Base-by-base conservation (phyloP, 1,139 yeast genomes). In the Suhomyces choctaworum region DNA sequence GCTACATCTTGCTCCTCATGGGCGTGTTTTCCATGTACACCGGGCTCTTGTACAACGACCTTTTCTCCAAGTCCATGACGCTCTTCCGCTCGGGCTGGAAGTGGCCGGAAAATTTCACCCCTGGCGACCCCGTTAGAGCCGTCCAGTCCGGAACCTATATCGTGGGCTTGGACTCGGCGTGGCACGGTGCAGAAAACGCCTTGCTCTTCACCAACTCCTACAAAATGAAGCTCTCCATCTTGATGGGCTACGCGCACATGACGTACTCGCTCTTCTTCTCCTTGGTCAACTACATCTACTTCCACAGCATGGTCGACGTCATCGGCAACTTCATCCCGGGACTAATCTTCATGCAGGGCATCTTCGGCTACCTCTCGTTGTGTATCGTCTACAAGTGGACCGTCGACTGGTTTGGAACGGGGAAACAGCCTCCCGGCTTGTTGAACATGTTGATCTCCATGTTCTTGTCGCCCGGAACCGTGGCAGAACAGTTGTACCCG, bases 101-200 rank as follows among this genome's bases (percentile, higher is more conserved):
- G 52, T 84, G 87, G 86, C 62, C 62, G 10, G 86, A 86, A 35
- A 49, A 70, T 25, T 82, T 79, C 56, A 60, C 75, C 40, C 62
- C 61, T 32, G 88, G 89, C 27, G 80, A 81, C 27, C 59, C 76
- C 4, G 62, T 83, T 31, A 64, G 63, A 29, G 90, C 83, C 9
- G 64, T 60, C 11, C 63, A 68, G 40, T 70, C 66, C 22, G 88
- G 89, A 5, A 73, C 74, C 7, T 84, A 83, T 52, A 64, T 78
- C 10, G 62, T 82, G 50, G 94, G 94, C 34, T 62, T 84, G 41
- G 94, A 84, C 58, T 78, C 80, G 34, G 81, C 79, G 2, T 84
- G 94, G 94, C 94, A 84, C 56, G 90, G 92, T 14, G 68, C 92
- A 27, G 94, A 84, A 50, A 84, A 84, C 58, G 79, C 80, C 7